Evolutionary conservation across 441 rosid genomes (phyloP).

Genomic region (Jatropha podagrica): DNA sequence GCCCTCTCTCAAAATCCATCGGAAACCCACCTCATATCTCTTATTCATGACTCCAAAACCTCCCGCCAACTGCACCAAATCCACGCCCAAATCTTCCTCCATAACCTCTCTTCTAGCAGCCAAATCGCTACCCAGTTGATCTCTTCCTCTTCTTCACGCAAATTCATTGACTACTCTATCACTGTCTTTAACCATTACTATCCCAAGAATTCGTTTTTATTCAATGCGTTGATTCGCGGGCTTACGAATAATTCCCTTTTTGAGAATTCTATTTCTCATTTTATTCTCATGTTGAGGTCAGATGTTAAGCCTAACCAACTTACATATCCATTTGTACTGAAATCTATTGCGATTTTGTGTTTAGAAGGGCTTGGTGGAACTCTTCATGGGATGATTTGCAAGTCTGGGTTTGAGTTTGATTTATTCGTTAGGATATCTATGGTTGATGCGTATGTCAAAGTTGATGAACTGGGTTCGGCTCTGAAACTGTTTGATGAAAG

Average conservation of each 20-base stretch:
- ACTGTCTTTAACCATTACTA: constrained; percentile 39
- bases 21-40: constrained; percentile 44
- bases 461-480: constrained; percentile 32
- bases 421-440: constrained; percentile 46
- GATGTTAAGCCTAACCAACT: constrained; percentile 47
- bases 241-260: constrained; percentile 39
- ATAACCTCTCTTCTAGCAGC: constrained; percentile 13
- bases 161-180: constrained; percentile 43
- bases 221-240: constrained; percentile 63
- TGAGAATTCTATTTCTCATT: constrained; percentile 38
- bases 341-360: constrained; percentile 39
- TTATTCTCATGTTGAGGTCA: constrained; percentile 47
- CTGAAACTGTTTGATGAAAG: constrained; percentile 61
- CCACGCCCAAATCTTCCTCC: constrained; percentile 57
- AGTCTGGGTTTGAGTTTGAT: constrained; percentile 43
- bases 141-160: constrained; percentile 36
- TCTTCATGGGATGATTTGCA: constrained; percentile 46
- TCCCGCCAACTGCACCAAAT: constrained; percentile 46
- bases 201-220: constrained; percentile 44
- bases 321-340: constrained; percentile 56
- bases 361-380: constrained; percentile 36
- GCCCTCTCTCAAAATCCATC: constrained; percentile 16
- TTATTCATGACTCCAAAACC: constrained; percentile 44
- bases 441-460: constrained; percentile 55
- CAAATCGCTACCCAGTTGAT: background rate